Base-by-base conservation (phyloP, 805 yeast genomes). In the Candida orba region DNA sequence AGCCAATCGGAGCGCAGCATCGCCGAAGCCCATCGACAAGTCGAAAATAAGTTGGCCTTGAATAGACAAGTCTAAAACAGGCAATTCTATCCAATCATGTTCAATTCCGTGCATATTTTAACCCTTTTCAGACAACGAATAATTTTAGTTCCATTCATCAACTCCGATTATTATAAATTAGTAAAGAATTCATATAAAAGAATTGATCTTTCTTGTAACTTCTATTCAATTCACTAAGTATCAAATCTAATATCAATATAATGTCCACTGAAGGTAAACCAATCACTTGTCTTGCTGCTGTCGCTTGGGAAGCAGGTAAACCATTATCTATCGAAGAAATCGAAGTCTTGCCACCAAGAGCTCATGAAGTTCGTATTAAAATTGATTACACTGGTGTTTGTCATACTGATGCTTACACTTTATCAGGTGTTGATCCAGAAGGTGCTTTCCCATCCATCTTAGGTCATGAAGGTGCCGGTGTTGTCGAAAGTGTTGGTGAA, bases 401-500 rank as follows among this genome's bases (percentile, higher is more conserved):
- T 67, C 99, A 93, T 72, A 93, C 99, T 31, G 99, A 93, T 64
- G 97, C 97, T 34, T 93, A 84, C 73, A 91, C 98, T 10, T 74
- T 93, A 53, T 82, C 95, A 39, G 99, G 99, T 47, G 76, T 71
- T 45, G 99, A 93, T 66, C 93, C 98, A 43, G 99, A 93, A 69
- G 99, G 98, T 57, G 85, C 83, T 13, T 89, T 89, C 77, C 98
- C 98, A 15, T 83, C 81, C 17, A 70, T 93, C 48, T 74, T 95
- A 58, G 99, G 99, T 50, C 99, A 93, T 68, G 99, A 93, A 68
- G 96, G 97, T 68, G 96, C 97, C 34, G 99, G 99, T 60, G 72
- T 87, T 49, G 98, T 93, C 37, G 99, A 91, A 72, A 77, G 88
- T 41, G 76, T 93, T 36, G 99, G 99, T 59, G 95, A 85, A 62